Evolutionary conservation across 306 rosid genomes (phyloP).

Genomic region (Castanospermum australe): DNA sequence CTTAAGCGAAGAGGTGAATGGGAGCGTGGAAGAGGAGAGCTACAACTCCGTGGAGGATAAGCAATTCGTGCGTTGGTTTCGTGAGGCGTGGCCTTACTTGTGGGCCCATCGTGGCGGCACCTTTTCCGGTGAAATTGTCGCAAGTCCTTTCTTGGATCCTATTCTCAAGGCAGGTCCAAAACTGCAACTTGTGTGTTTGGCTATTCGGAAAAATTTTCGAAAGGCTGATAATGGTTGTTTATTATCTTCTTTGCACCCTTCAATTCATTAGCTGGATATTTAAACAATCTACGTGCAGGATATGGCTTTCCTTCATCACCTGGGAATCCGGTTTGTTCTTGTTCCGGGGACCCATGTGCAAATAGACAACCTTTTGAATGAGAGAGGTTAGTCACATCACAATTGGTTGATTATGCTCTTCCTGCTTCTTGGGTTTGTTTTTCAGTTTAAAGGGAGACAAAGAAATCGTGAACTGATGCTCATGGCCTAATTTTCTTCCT

Average conservation of each 20-base stretch:
- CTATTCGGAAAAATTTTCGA: constrained; percentile 4
- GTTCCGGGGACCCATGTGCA: constrained; percentile 75
- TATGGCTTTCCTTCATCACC: constrained; percentile 78
- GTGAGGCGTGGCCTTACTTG: constrained; percentile 84
- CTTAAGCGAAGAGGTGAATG: constrained; percentile 23
- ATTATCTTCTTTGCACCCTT: not conserved
- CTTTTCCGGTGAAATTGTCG: constrained; percentile 67
- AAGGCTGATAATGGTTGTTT: not conserved
- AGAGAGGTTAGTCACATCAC: constrained; percentile 53
- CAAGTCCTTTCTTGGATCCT: constrained; percentile 51
- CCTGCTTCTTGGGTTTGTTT: not conserved
- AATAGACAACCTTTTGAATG: constrained; percentile 66
- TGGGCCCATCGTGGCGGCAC: constrained; percentile 74
- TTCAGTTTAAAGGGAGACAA: not conserved
- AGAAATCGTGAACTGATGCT: not conserved
- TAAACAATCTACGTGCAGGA: constrained; percentile 49
- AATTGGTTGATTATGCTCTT: not conserved
- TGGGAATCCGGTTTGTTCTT: constrained; percentile 74
- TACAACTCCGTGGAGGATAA: constrained; percentile 51
- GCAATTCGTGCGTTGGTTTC: constrained; percentile 77
- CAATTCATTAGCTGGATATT: not conserved
- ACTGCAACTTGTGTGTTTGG: not conserved
- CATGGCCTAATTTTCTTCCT: not conserved
- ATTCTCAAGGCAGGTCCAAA: constrained; percentile 65
- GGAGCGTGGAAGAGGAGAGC: constrained; percentile 40